Evolutionary conservation across 306 rosid species (phyloP), one percentile per base, ranked within the genome.

Genomic region (Corylus americana): DNA sequence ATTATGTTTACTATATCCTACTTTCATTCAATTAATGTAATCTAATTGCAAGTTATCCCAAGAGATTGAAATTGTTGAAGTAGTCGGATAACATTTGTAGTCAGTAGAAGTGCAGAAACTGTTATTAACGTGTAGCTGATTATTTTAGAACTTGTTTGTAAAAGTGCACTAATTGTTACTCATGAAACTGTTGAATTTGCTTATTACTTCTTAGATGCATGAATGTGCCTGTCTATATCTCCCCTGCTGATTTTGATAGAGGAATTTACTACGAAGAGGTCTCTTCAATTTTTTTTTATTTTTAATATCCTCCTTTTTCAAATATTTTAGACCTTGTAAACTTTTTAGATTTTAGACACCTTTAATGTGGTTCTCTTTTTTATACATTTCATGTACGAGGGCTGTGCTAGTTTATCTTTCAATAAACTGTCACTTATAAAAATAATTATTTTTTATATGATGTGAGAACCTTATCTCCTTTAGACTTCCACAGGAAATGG

Each of bases 401-500:
- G 45, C 45, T 6, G 45, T 42, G 7, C 45, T 7, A 42, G 45
- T 42, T 42, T 42, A 0, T 42, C 45, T 42, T 42, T 42, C 45
- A 42, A 42, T 42, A 42, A 42, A 42, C 6, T 42, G 7, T 42
- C 7, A 42, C 45, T 39, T 4, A 39, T 0, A 39, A 39, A 39
- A 39, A 74, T 31, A 39, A 39, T 3, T 39, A 54, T 6, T 27
- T 35, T 59, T 59, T 75, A 25, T 25, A 48, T 75, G 70, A 64
- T 64, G 9, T 5, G 16, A 64, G 70, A 37, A 20, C 70, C 18
- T 18, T 67, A 42, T 9, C 50, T 67, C 7, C 29, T 42, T 39
- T 39, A 18, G 50, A 67, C 51, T 83, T 85, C 58, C 78, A 79
- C 84, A 95, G 99, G 94, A 54, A 89, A 96, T 82, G 98, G 94